Base-by-base conservation (phyloP, 2,329 filamentous ascomycete species). In the Lecanicillium sp. region DNA sequence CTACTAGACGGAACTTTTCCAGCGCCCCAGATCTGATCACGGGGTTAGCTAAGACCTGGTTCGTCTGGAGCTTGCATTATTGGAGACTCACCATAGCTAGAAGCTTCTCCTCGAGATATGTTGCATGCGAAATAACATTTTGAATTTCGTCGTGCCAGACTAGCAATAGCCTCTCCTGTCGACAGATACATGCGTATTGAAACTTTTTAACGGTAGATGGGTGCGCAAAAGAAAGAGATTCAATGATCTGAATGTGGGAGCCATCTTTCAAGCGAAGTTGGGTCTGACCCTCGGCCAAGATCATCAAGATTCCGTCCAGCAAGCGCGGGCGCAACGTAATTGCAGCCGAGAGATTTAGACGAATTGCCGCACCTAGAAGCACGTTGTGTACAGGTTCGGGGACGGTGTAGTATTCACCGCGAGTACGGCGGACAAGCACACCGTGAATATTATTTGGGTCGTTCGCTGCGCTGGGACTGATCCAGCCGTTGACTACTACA, bases 261-360 rank as follows among this genome's bases (percentile, higher is more conserved):
- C 67, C 65, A 36, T 58, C 56, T 28, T 55, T 57, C 41, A 67
- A 55, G 30, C 56, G 51, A 19, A 71, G 51, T 44, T 69, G 65
- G 1, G 55, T 62, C 39, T 70, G 64, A 25, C 55, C 54, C 6
- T 58, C 55, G 7, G 58, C 43, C 17, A 71, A 44, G 0, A 56
- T 56, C n/a, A 57, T 52, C 43, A 70, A 57, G 27, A 71, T 63
- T 13, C 62, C 63, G 15, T 63, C 57, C 19, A 66, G 65, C 40
- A 67, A 66, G 33, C 68, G 59, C 2, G 65, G 65, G 9, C 60
- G 63, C 63, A 73, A 68, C 9, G 69, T 71, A 42, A 71, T 58
- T 12, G 65, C 67, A 25, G 70, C 65, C 13, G 58, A 55, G 15
- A 65, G 56, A 44, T 70, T 68, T 40, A 71, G 57, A 37, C 59